Evolutionary conservation across 352 stramenopile species (phyloP).

Genomic region (Globisporangium paddicum): DNA sequence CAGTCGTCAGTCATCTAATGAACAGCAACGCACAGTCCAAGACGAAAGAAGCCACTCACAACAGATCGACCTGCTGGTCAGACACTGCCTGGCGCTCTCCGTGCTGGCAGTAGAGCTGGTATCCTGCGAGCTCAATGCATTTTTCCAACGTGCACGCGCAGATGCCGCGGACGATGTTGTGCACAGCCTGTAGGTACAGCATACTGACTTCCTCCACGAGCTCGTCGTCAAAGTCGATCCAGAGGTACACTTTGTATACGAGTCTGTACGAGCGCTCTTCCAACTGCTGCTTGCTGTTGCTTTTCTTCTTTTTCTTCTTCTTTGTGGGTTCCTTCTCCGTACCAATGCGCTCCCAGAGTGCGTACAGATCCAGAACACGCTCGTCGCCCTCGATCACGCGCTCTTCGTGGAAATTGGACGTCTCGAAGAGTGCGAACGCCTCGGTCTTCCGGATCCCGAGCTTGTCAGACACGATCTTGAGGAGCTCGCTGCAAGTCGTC

Average conservation of each 20-base stretch:
- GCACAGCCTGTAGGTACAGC: slow-evolving; percentile 69
- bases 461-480: slow-evolving; percentile 23
- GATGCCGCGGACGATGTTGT: slow-evolving; percentile 49
- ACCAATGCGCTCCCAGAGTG: slow-evolving; percentile 66
- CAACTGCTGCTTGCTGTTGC: neutral
- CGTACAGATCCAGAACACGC: slow-evolving; percentile 64
- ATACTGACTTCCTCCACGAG: slow-evolving; percentile 50
- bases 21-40: slow-evolving; percentile 3
- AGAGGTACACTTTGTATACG: slow-evolving; percentile 71
- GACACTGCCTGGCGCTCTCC: slow-evolving; percentile 17
- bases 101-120: slow-evolving; percentile 58
- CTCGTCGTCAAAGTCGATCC: slow-evolving; percentile 58
- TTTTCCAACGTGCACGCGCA: slow-evolving; percentile 58
- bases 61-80: neutral
- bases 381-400: slow-evolving; percentile 53
- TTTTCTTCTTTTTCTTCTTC: slow-evolving; percentile 25
- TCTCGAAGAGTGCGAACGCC: slow-evolving; percentile 66
- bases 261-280: slow-evolving; percentile 29
- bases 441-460: slow-evolving; percentile 40
- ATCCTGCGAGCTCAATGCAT: slow-evolving; percentile 49
- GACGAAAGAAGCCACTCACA: slow-evolving; percentile 18
- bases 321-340: slow-evolving; percentile 39
- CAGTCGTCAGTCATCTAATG: neutral
- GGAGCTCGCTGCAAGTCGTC: slow-evolving; percentile 54
- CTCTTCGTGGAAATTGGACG: slow-evolving; percentile 41